These are phyloP conservation scores for Coprinopsis sp. DNA, from an alignment of 768 basidiomycete genomes.

Conservation along the genomic window DNA sequence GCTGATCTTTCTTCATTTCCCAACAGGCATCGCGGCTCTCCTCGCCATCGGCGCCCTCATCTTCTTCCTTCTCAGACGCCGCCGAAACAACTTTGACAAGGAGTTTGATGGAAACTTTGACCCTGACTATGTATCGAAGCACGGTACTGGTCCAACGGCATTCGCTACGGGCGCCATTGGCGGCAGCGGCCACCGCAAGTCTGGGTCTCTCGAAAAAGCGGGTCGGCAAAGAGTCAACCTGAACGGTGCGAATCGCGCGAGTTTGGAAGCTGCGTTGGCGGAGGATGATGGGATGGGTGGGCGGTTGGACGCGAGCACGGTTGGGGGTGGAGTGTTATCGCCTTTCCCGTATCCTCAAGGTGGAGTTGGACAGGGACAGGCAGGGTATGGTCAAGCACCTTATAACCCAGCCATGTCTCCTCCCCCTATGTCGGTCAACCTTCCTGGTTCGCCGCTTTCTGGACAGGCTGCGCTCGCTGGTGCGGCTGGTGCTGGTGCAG, in stretches of 20 bases:
- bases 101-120: constrained; percentile 41
- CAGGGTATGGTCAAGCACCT: neutral
- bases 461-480: no score
- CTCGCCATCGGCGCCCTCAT: constrained; percentile 18
- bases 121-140: constrained; percentile 23
- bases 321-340: constrained; percentile 30
- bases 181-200: neutral
- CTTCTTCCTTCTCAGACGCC: constrained; percentile 25
- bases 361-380: neutral
- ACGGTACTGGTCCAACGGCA: neutral
- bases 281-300: constrained; percentile 35
- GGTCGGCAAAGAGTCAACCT: constrained; percentile 3
- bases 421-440: no score
- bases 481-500: no score
- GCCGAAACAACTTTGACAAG: constrained; percentile 15
- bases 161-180: no score
- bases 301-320: constrained; percentile 22
- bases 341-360: constrained; percentile 22
- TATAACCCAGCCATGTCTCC: no score
- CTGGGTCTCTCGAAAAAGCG: constrained; percentile 4
- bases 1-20: neutral
- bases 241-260: constrained; percentile 6
- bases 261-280: constrained; percentile 12
- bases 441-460: no score
- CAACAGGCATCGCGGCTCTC: constrained; percentile 26